Conservation (phyloP, 2,329 filamentous ascomycete genomes). For the Xylariaceae sp. region DNA sequence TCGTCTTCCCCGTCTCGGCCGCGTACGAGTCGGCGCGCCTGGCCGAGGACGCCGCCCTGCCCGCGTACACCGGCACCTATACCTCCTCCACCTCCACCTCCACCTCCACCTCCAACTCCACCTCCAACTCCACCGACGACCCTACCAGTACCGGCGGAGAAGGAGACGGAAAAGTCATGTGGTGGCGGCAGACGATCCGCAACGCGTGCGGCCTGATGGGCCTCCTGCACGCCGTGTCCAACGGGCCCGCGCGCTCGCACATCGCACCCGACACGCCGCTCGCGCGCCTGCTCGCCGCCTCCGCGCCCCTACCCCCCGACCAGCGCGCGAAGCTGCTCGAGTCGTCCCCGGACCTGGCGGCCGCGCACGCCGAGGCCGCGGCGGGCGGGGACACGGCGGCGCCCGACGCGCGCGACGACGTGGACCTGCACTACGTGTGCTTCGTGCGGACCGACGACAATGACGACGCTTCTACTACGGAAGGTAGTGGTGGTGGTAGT, state of each 20-base stretch:
- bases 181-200: constrained; percentile 92
- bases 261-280: constrained; percentile 48
- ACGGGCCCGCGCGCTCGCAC: constrained; percentile 55
- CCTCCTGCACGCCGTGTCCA: constrained; percentile 72
- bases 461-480: no score
- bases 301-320: constrained; percentile 59
- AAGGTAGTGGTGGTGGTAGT: no score
- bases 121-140: constrained; percentile 59
- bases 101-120: no score
- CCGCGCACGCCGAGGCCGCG: constrained; percentile 72
- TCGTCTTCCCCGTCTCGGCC: constrained; percentile 80
- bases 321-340: constrained; percentile 70
- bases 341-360: constrained; percentile 64
- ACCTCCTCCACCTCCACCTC: no score
- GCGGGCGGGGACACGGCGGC: constrained; percentile 69
- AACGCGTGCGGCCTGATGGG: constrained; percentile 93
- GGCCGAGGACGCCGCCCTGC: constrained; percentile 59
- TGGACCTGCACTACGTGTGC: constrained; percentile 95
- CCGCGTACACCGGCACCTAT: constrained; percentile 56
- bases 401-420: constrained; percentile 66
- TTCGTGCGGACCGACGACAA: constrained; percentile 67
- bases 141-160: no score
- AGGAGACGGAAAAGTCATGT: no score
- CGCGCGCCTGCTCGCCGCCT: constrained; percentile 56
- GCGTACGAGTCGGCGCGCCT: constrained; percentile 71